phyloP scores from a whole-genome alignment of 2,329 filamentous ascomycete genomes.

The Trichoderma arundinaceum region DNA sequence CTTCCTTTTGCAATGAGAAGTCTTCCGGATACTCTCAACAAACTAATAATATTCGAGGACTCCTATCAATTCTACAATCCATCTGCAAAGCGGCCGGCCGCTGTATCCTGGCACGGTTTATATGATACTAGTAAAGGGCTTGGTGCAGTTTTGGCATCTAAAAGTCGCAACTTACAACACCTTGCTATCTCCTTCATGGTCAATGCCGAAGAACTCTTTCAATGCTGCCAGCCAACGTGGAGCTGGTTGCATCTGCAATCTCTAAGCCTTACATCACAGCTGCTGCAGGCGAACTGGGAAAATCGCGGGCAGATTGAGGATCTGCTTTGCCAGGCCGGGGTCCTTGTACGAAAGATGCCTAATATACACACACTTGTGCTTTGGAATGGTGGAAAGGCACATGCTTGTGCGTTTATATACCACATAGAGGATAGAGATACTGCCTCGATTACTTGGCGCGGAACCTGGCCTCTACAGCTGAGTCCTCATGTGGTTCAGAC shows the following conservation, averaged over 20 bases:
- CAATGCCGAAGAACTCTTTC: slow-evolving; percentile 40
- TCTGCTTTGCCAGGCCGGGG: slow-evolving; percentile 38
- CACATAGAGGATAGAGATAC: slow-evolving; percentile 31
- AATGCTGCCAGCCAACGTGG: not conserved
- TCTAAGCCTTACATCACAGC: slow-evolving; percentile 43
- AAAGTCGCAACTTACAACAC: slow-evolving; percentile 38
- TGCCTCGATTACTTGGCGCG: slow-evolving; percentile 42
- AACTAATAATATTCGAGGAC: slow-evolving; percentile 41
- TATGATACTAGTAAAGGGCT: slow-evolving; percentile 24
- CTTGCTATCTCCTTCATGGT: slow-evolving; percentile 41
- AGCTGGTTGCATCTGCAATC: slow-evolving; percentile 40
- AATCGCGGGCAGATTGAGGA: slow-evolving; percentile 34
- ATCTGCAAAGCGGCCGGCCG: too few species aligned
- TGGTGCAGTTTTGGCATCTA: slow-evolving; percentile 2
- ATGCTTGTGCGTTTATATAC: slow-evolving; percentile 46
- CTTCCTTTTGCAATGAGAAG: slow-evolving; percentile 20
- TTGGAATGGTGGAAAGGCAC: too few species aligned
- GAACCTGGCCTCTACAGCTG: slow-evolving; percentile 43
- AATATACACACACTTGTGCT: slow-evolving; percentile 1
- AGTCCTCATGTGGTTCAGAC: slow-evolving; percentile 37
- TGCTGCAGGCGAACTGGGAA: slow-evolving; percentile 34
- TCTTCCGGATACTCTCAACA: slow-evolving; percentile 38
- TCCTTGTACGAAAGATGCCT: slow-evolving; percentile 40
- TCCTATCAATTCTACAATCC: slow-evolving; percentile 35
- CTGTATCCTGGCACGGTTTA: too few species aligned